phyloP scores from a whole-genome alignment of 2,329 filamentous ascomycete species.

The Hymenoscyphus repandus region DNA sequence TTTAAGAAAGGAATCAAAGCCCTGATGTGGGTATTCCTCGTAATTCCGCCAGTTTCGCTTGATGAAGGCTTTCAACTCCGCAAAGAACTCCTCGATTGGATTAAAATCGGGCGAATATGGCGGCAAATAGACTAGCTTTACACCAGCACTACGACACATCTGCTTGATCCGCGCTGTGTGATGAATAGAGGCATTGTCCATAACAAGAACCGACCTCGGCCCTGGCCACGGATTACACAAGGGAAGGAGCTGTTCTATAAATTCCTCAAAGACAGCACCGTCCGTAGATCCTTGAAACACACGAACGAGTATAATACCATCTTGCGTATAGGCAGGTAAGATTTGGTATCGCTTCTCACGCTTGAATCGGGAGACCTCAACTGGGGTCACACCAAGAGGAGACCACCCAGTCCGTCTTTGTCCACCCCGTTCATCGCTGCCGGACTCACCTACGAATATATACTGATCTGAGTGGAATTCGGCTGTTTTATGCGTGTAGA shows the following conservation, averaged over 20 bases:
- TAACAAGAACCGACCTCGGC: conserved; percentile 33
- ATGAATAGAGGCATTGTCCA: conserved; percentile 35
- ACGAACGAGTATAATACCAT: conserved; percentile 24
- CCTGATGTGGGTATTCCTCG: conserved; percentile 12
- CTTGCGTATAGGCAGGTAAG: conserved; percentile 22
- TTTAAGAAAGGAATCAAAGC: conserved; percentile 23
- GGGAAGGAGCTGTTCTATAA: conserved; percentile 32
- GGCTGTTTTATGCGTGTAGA: neutral
- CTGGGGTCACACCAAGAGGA: conserved; percentile 29
- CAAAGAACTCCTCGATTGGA: conserved; percentile 27
- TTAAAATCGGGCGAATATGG: conserved; percentile 25
- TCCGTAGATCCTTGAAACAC: conserved; percentile 30
- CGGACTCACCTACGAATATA: neutral
- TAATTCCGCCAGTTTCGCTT: conserved; percentile 22
- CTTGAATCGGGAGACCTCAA: conserved; percentile 24
- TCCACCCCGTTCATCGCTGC: too few relatives aligned
- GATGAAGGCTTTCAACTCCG: conserved; percentile 26
- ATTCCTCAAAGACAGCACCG: conserved; percentile 27
- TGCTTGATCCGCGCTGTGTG: conserved; percentile 25
- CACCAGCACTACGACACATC: conserved; percentile 26
- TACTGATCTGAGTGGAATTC: neutral
- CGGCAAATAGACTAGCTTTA: conserved; percentile 21
- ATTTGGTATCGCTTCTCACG: conserved; percentile 24
- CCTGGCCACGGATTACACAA: conserved; percentile 31
- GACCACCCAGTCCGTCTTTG: conserved; percentile 32